Conservation (phyloP, 768 basidiomycete species). For the Suillus alpinus region DNA sequence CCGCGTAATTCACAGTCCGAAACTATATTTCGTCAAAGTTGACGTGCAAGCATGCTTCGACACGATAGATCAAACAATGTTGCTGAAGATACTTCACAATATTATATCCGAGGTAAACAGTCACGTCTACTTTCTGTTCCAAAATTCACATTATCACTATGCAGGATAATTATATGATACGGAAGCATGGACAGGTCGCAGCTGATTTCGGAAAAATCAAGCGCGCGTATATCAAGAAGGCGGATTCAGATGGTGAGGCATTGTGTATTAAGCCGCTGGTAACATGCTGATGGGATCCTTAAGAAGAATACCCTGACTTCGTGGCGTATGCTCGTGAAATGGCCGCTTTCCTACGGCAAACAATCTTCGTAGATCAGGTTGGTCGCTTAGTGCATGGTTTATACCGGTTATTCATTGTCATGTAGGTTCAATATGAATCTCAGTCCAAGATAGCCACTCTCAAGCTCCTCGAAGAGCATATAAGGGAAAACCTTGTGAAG, state of each 20-base stretch:
- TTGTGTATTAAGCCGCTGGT: too few relatives aligned
- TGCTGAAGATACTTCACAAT: constrained; percentile 71
- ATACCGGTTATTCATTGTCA: background rate
- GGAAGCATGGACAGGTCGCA: constrained; percentile 66
- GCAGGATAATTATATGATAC: constrained; percentile 73
- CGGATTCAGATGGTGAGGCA: constrained; percentile 62
- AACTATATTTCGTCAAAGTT: constrained; percentile 93
- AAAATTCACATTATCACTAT: background rate
- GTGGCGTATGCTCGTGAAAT: constrained; percentile 64
- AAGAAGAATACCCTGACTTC: constrained; percentile 80
- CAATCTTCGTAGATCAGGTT: constrained; percentile 86
- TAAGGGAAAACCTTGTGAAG: constrained; percentile 91
- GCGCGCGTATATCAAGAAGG: constrained; percentile 56
- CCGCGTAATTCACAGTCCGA: constrained; percentile 52
- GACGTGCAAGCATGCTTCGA: constrained; percentile 98
- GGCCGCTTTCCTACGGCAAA: constrained; percentile 64
- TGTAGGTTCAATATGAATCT: constrained; percentile 53
- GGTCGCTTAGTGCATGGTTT: background rate
- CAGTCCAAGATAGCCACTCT: constrained; percentile 57
- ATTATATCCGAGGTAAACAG: constrained; percentile 66
- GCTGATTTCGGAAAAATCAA: constrained; percentile 55
- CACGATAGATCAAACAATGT: constrained; percentile 85
- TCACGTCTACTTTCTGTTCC: background rate
- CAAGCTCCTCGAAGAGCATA: constrained; percentile 81
- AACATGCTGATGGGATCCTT: background rate